Evolutionary conservation across 2,329 filamentous ascomycete genomes (phyloP), one percentile per base, ranked within the genome.

Genomic region (Colletotrichum tropicicola): DNA sequence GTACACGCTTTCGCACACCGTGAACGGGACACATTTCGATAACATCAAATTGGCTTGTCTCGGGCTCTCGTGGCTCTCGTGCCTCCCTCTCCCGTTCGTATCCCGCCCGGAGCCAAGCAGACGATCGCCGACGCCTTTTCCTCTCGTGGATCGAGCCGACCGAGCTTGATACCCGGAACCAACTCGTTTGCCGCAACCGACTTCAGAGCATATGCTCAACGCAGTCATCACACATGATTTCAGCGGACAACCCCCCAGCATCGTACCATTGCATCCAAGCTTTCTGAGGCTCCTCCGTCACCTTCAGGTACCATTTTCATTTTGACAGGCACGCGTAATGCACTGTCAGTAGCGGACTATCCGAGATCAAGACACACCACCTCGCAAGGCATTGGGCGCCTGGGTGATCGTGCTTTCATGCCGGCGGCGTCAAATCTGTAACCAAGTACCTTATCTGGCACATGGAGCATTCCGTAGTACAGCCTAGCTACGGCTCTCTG

Each of bases 281-380:
- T 30, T 12, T 25, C 15, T 15, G 5, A 27, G 7, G 19, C 17
- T 19, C 5, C 39, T n/a, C 32, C 12, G 12, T 5, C 13, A 15
- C 32, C 12, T 35, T 35, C n/a, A 35, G 30, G 9, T 35, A 3
- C 15, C 13, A 7, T 32, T 19, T n/a, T 43, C 19, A 4, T 43
- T 43, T 19, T 10, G 5, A 17, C 17, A 21, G 30, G 30, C 15
- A 17, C 32, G 8, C 19, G 19, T 23, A 15, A 41, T 41, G 10
- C 17, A 35, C 30, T 39, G 28, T 61, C 25, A 43, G 32, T 30
- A 32, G 51, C 59, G 53, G 59, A 44, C 39, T 39, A 47, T 21
- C 54, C 59, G 54, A 59, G 28, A 53, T 47, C 45, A 58, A 23
- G 27, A 59, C 59, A 53, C 59, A 58, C 53, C 45, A 52, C 25